Evolutionary conservation across 2,329 filamentous ascomycete genomes (phyloP).

Genomic region (Cladosporium sp.): DNA sequence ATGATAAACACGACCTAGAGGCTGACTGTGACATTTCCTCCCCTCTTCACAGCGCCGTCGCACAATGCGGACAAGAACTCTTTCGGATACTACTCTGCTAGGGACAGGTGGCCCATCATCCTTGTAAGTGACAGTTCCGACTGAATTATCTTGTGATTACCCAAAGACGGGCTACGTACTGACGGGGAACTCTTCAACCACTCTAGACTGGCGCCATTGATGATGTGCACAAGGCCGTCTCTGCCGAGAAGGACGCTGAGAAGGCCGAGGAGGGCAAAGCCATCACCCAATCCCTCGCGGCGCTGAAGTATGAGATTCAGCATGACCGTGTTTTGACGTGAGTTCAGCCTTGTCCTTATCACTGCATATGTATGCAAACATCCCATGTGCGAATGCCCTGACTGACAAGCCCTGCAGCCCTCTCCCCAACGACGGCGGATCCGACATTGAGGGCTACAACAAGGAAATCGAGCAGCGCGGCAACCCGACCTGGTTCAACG

Average conservation of each 20-base stretch:
- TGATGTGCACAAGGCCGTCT: slow-evolving; percentile 77
- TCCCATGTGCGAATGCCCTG: not conserved
- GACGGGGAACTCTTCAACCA: not conserved
- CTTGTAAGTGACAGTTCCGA: slow-evolving; percentile 57
- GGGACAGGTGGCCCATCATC: slow-evolving; percentile 90
- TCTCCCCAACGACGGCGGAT: slow-evolving; percentile 69
- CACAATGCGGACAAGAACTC: slow-evolving; percentile 77
- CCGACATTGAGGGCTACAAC: slow-evolving; percentile 80
- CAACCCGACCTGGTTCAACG: slow-evolving; percentile 73
- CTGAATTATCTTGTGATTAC: slow-evolving; percentile 3
- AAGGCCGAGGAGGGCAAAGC: slow-evolving; percentile 77
- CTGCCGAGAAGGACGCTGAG: slow-evolving; percentile 55
- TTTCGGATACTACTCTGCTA: slow-evolving; percentile 81
- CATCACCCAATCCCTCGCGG: slow-evolving; percentile 73
- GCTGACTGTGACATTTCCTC: slow-evolving; percentile 7
- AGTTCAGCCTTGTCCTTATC: too few species aligned
- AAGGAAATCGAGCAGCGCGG: slow-evolving; percentile 72
- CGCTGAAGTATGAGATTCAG: slow-evolving; percentile 90
- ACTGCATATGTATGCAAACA: too few species aligned
- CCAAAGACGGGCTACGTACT: not conserved
- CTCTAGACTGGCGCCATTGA: slow-evolving; percentile 86
- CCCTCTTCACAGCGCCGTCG: slow-evolving; percentile 59
- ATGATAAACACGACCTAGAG: not conserved
- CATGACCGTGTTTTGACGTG: slow-evolving; percentile 79
- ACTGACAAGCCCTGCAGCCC: slow-evolving; percentile 48